Conservation (phyloP, 768 basidiomycete species). For the Lentinula edodes region DNA sequence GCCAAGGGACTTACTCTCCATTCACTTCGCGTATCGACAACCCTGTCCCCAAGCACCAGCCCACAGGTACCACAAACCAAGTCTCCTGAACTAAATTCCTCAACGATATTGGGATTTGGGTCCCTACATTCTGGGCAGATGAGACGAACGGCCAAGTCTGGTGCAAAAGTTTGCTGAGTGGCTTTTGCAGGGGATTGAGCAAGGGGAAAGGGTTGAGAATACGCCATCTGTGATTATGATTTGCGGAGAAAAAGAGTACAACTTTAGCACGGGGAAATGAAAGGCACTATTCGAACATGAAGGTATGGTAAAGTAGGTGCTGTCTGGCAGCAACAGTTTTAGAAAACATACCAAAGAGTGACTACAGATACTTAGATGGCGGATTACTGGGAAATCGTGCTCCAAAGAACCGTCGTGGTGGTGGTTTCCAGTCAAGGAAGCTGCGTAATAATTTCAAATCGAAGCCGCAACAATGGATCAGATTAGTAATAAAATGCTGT, state of each 20-base stretch:
- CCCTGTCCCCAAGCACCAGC: slow-evolving; percentile 89
- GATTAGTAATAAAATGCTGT: background rate
- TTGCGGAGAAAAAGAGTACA: background rate
- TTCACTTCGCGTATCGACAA: slow-evolving; percentile 98
- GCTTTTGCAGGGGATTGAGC: slow-evolving; percentile 49
- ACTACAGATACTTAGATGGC: background rate
- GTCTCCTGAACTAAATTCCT: slow-evolving; percentile 97
- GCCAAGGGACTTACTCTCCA: slow-evolving; percentile 69
- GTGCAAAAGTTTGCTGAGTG: slow-evolving; percentile 60
- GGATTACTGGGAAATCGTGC: too few species aligned
- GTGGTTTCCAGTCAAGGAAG: slow-evolving; percentile 7
- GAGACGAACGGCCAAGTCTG: slow-evolving; percentile 81
- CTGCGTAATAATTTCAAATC: background rate
- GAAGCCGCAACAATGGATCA: background rate
- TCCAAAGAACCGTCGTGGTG: background rate
- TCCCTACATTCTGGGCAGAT: slow-evolving; percentile 96
- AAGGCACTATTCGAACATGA: background rate
- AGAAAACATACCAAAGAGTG: background rate
- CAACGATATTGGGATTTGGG: slow-evolving; percentile 90
- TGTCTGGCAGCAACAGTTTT: background rate
- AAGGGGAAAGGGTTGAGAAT: slow-evolving; percentile 76
- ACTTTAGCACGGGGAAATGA: background rate
- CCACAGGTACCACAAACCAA: slow-evolving; percentile 94
- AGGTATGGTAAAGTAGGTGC: background rate
- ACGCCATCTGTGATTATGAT: slow-evolving; percentile 43